Base-by-base conservation (phyloP, 2,329 filamentous ascomycete genomes). In the Arthroderma sp. region DNA sequence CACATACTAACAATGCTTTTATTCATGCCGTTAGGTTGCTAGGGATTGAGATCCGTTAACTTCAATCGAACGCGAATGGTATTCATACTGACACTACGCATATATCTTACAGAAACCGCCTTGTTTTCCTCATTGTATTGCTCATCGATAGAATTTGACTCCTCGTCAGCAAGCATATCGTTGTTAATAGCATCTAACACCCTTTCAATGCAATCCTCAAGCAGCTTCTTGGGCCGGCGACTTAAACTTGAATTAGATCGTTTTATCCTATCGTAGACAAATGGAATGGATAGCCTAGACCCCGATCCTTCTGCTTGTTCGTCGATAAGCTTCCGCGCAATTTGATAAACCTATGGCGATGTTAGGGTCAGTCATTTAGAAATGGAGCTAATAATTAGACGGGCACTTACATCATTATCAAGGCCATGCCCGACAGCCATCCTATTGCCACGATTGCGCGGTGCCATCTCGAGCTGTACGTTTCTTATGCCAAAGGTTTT, bases 161-260 rank as follows among this genome's bases (percentile, higher is more conserved):
- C 70, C 42, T 73, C 75, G 27, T 75, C 73, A 39, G 69, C 73
- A 9, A 69, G 62, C 48, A 80, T 74, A 52, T 85, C 77, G 51
- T 72, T 68, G 45, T 80, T 82, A 4, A 89, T 69, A 11, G 86
- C 77, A 5, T 80, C 75, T 10, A 95, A 67, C 0, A 88, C 86
- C 5, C 86, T 73, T 50, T 94, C 86, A 51, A 96, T 86, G 32
- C 83, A 82, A 51, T 91, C 84, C 60, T 94, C 85, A 1, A 96
- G 67, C 0, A 82, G 71, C 49, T 80, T 81, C 62, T 91, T 94
- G 34, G 86, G 86, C 53, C 83, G 79, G 22, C 91, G 73, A 50
- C 84, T 86, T 22, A 96, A 66, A 43, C 83, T 87, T 0, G 87
- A 94, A 60, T 95, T 95, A 9, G 87, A 94, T 42, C 71, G 68